These are phyloP conservation scores for Colletotrichum chlorophyti DNA, from an alignment of 2,329 filamentous ascomycete genomes.

Conservation along the genomic window DNA sequence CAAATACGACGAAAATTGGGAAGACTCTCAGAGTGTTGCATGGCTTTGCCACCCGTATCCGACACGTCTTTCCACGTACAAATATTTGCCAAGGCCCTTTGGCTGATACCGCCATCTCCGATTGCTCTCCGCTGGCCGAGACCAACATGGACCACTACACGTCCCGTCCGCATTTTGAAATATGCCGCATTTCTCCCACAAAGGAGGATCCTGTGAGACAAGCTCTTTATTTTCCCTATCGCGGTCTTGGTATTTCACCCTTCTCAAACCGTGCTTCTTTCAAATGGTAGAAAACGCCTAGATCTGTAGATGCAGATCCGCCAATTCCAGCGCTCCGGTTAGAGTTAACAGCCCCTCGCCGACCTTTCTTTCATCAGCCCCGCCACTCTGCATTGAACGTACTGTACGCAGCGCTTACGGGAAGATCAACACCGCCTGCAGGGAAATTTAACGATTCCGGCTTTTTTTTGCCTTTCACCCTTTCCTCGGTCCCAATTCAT, in stretches of 20 bases:
- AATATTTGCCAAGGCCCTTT: conserved; percentile 10
- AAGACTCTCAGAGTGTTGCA: not conserved
- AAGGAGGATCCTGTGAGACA: not conserved
- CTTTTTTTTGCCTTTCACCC: too few species aligned
- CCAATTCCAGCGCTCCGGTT: not conserved
- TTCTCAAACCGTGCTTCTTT: not conserved
- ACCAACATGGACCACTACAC: conserved; percentile 8
- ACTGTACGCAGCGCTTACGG: too few species aligned
- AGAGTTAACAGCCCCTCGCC: not conserved
- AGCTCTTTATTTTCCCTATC: not conserved
- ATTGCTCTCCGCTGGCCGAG: conserved; percentile 18
- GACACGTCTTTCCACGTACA: not conserved
- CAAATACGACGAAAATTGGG: not conserved
- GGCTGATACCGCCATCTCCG: not conserved
- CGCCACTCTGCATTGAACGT: too few species aligned
- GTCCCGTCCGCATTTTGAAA: not conserved
- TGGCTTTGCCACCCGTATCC: conserved; percentile 6
- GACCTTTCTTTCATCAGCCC: not conserved
- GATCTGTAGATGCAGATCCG: not conserved
- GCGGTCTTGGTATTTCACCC: conserved; percentile 2
- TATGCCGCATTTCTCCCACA: not conserved
- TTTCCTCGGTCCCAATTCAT: too few species aligned
- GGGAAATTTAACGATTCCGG: too few species aligned
- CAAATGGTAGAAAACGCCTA: too few species aligned
- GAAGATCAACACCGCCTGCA: not conserved